These are phyloP conservation scores for Dendrocalamus sinicus DNA, from an alignment of 176 grass and related monocot species.

Conservation along the genomic window DNA sequence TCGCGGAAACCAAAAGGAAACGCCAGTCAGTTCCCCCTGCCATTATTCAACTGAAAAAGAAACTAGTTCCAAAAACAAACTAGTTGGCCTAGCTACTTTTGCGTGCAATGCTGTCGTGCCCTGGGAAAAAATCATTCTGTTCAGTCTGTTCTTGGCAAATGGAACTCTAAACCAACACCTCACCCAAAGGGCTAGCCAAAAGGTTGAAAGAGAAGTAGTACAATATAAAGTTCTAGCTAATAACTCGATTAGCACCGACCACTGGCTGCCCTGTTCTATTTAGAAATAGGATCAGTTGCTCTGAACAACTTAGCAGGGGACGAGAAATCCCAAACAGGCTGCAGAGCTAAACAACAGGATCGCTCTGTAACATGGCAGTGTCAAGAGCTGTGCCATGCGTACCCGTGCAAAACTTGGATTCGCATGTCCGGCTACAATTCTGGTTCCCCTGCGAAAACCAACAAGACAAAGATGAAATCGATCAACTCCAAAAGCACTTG, in stretches of 20 bases:
- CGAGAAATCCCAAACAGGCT: background rate
- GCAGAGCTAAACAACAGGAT: background rate
- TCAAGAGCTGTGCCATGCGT: background rate
- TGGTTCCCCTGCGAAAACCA: conserved; percentile 55
- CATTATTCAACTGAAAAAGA: background rate
- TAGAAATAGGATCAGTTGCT: background rate
- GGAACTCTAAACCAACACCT: background rate
- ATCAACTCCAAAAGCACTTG: conserved; percentile 4
- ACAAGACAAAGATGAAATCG: background rate
- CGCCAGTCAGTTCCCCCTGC: conserved; percentile 3
- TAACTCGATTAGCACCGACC: background rate
- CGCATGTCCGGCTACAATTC: conserved; percentile 78
- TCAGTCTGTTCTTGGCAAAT: background rate
- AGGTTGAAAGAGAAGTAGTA: background rate
- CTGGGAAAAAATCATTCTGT: background rate
- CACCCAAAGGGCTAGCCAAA: background rate
- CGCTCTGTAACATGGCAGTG: background rate
- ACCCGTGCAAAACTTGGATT: conserved; percentile 68
- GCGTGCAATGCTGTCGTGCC: background rate
- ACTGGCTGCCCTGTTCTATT: background rate
- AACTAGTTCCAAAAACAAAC: background rate
- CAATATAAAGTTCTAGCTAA: background rate
- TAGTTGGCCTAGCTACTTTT: background rate
- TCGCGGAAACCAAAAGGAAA: conserved; percentile 16
- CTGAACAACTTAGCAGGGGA: background rate